Percentiles rank a stretch among this genome's conserved stretches.
These are phyloP conservation scores for Calonectria hongkongensis DNA, from an alignment of 2,329 filamentous ascomycete species.

Conservation along the genomic window DNA sequence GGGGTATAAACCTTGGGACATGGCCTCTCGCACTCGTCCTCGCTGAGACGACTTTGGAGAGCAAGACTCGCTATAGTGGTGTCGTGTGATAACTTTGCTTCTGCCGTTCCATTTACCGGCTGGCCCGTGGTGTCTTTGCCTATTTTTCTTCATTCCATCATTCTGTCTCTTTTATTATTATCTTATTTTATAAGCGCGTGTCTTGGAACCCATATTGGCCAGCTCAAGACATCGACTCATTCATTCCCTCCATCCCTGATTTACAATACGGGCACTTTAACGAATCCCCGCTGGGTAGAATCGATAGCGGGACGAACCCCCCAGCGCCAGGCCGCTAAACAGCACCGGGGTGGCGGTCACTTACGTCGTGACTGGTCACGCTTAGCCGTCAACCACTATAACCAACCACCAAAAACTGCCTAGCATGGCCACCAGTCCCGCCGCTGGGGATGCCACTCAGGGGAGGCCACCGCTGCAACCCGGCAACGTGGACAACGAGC, in stretches of 20 bases:
- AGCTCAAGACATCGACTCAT: conserved; percentile 10
- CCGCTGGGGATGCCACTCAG: conserved; percentile 48
- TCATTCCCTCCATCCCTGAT: conserved; percentile 21
- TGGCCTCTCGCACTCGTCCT: conserved; percentile 18
- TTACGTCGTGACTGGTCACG: conserved; percentile 31
- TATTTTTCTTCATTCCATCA: conserved; percentile 6
- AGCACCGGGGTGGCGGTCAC: conserved; percentile 28
- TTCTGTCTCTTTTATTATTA: conserved; percentile 9
- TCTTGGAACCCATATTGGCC: not conserved
- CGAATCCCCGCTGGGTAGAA: conserved; percentile 13
- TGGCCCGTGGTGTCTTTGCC: conserved; percentile 22
- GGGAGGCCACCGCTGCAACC: conserved; percentile 57
- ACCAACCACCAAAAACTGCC: conserved; percentile 41
- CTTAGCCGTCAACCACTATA: conserved; percentile 32
- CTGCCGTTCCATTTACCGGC: conserved; percentile 13
- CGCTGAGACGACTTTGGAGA: not conserved
- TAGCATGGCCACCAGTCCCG: conserved; percentile 47
- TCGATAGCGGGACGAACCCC: conserved; percentile 39
- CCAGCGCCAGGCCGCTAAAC: conserved; percentile 26
- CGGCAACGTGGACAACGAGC: conserved; percentile 62
- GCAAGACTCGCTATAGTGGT: not conserved
- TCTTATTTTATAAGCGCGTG: not conserved
- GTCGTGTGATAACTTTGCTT: conserved; percentile 8
- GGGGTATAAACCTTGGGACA: conserved; percentile 36
- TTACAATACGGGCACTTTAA: conserved; percentile 17